Conservation (phyloP, 495 filamentous ascomycete species). For the Lepraria neglecta region DNA sequence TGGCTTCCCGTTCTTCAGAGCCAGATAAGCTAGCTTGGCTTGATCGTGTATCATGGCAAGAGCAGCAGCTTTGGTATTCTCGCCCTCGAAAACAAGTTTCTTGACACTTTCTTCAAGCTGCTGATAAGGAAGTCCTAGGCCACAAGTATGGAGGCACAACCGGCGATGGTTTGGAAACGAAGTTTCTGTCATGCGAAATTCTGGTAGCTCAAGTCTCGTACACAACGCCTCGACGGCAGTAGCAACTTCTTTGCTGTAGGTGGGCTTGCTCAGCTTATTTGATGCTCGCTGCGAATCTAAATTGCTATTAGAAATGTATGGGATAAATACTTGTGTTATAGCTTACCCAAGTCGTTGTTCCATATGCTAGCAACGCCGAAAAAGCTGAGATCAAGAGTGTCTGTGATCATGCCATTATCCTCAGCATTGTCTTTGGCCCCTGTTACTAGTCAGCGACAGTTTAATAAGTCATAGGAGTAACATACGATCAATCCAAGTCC, state of each 20-base stretch:
- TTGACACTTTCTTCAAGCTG: slow-evolving; percentile 58
- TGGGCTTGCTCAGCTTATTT: slow-evolving; percentile 15
- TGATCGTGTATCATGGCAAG: slow-evolving; percentile 69
- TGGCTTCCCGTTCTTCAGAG: slow-evolving; percentile 40
- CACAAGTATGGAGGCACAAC: slow-evolving; percentile 72
- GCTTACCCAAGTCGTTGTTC: slow-evolving; percentile 64
- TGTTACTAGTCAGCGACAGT: slow-evolving; percentile 33
- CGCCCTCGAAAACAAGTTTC: slow-evolving; percentile 49
- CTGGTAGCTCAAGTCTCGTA: slow-evolving; percentile 41
- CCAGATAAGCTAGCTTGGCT: slow-evolving; percentile 47
- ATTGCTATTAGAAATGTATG: background rate
- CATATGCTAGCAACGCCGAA: slow-evolving; percentile 76
- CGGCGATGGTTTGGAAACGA: slow-evolving; percentile 65
- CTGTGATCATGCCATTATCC: slow-evolving; percentile 66
- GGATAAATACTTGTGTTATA: background rate
- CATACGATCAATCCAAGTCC: slow-evolving; percentile 70
- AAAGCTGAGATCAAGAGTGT: slow-evolving; percentile 73
- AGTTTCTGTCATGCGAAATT: slow-evolving; percentile 51
- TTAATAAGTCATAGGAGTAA: slow-evolving; percentile 6
- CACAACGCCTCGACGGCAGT: slow-evolving; percentile 49
- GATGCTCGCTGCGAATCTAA: slow-evolving; percentile 22
- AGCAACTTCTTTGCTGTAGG: slow-evolving; percentile 30
- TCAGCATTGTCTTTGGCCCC: slow-evolving; percentile 60
- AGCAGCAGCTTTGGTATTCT: slow-evolving; percentile 76
- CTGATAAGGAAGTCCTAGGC: slow-evolving; percentile 57